Evolutionary conservation across 495 filamentous ascomycete species (phyloP), one percentile per base, ranked within the genome.

Genomic region (Aspergillus bertholletiae): DNA sequence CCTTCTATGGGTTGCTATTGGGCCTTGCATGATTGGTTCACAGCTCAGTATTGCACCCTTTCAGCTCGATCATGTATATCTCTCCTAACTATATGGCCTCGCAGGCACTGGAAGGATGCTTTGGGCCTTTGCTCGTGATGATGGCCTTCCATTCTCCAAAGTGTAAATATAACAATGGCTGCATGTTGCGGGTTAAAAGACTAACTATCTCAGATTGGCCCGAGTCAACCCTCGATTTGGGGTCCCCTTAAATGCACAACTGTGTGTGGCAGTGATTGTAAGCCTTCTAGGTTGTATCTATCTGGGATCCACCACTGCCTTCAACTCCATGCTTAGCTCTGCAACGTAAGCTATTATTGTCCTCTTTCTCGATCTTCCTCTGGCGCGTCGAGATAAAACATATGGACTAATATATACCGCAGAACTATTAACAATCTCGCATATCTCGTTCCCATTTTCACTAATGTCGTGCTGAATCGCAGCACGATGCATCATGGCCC

Each of bases 91-190:
- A 26, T 77, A 71, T 1, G 77, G 77, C 20, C 27, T 1, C 37
- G 86, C 85, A 53, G 82, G 83, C 45, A 86, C 87, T 1, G 83
- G 89, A 12, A 83, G 84, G 32, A 63, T 69, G 17, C 83, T 87
- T 62, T 92, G 89, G 89, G 82, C 88, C 1, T 82, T 93, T 28
- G 81, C 87, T 17, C 80, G 89, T 24, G 89, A 93, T 60, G 77
- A 84, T 11, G 73, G 70, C 13, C 67, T 72, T 7, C 73, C 72
- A 0, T 64, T 73, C 15, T 67, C 69, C 0, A 53, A 57, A 12
- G 47, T 71, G 63, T 73, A 60, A 53, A 62, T 37, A 2, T 20
- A 11, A 20, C 37, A 20, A 17, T 12, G 9, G 8, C 9, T 34
- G 15, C 3, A 4, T 18, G 7, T 49, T 22, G 20, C 37, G 12